A percentile compares a stretch with the other conserved stretches of the same genome.
phyloP scores from a whole-genome alignment of 1,284 basidiomycete species.

The Abortiporus biennis region DNA sequence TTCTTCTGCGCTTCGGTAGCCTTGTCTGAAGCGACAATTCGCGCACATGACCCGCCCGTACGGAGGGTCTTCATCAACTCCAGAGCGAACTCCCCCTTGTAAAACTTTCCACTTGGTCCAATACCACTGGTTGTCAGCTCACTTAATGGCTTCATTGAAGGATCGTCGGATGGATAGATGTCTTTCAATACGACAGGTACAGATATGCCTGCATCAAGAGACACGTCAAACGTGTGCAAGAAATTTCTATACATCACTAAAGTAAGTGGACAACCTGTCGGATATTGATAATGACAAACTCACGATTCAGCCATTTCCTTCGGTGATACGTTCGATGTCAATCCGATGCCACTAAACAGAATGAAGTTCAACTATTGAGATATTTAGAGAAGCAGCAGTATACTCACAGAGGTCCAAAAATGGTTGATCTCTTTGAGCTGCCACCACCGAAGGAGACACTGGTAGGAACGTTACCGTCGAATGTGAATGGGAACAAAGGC shows the following conservation, averaged over 20 bases:
- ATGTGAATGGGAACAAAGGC: no score
- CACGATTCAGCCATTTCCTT: no score
- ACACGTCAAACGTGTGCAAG: conserved; percentile 3
- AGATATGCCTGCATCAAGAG: conserved; percentile 14
- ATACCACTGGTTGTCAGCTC: conserved; percentile 7
- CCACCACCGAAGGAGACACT: no score
- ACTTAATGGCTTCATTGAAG: conserved; percentile 13
- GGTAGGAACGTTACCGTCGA: no score
- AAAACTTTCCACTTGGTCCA: conserved; percentile 23
- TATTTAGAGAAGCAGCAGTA: conserved; percentile 3
- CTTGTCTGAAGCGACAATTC: conserved; percentile 11
- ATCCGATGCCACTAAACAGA: conserved; percentile 1
- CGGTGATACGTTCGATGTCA: no score
- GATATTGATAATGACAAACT: conserved; percentile 1
- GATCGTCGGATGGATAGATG: conserved; percentile 12
- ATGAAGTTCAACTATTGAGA: background rate
- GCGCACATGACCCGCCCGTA: conserved; percentile 17
- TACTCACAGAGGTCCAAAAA: conserved; percentile 30
- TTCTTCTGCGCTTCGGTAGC: conserved; percentile 15
- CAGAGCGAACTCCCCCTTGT: conserved; percentile 19
- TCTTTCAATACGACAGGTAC: conserved; percentile 19
- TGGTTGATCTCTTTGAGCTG: no score
- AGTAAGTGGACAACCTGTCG: background rate
- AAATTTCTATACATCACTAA: conserved; percentile 4
- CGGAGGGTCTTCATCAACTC: conserved; percentile 16